Evolutionary conservation across 495 filamentous ascomycete genomes (phyloP).

Genomic region (Aspergillus bridgeri): DNA sequence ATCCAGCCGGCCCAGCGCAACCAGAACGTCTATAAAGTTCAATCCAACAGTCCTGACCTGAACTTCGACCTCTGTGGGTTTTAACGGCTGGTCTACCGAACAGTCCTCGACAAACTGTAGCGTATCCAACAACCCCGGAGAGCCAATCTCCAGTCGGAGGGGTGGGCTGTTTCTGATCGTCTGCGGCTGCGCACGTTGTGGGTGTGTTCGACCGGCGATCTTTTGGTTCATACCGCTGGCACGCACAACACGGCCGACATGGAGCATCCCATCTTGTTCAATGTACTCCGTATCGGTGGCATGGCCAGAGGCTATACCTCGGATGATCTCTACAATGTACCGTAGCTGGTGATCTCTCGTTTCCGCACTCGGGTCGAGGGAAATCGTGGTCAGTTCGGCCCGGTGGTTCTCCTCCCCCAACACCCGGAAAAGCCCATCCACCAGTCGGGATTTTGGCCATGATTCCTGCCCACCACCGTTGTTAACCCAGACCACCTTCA

Average conservation of each 20-base stretch:
- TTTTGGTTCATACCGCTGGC: neutral
- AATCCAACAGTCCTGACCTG: slow-evolving; percentile 30
- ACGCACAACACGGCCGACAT: slow-evolving; percentile 9
- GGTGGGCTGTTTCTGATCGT: slow-evolving; percentile 9
- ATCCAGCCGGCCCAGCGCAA: slow-evolving; percentile 31
- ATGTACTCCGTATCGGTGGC: slow-evolving; percentile 12
- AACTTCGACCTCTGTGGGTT: slow-evolving; percentile 22
- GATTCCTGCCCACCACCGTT: neutral
- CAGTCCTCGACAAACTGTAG: slow-evolving; percentile 18
- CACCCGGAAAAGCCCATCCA: neutral
- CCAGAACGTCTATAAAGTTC: slow-evolving; percentile 45
- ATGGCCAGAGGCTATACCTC: neutral
- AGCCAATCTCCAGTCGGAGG: slow-evolving; percentile 16
- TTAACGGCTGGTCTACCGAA: slow-evolving; percentile 1
- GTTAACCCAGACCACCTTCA: neutral
- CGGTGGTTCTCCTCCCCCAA: neutral
- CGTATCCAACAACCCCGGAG: slow-evolving; percentile 22
- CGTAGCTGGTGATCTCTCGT: neutral
- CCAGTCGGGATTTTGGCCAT: neutral
- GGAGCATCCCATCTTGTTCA: slow-evolving; percentile 11
- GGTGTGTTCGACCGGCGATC: neutral
- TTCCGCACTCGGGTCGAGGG: neutral
- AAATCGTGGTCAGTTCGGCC: neutral
- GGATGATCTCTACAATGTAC: neutral
- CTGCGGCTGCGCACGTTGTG: neutral